These are phyloP conservation scores for Exophiala xenobiotica DNA, from an alignment of 2,329 filamentous ascomycete species.

Conservation along the genomic window DNA sequence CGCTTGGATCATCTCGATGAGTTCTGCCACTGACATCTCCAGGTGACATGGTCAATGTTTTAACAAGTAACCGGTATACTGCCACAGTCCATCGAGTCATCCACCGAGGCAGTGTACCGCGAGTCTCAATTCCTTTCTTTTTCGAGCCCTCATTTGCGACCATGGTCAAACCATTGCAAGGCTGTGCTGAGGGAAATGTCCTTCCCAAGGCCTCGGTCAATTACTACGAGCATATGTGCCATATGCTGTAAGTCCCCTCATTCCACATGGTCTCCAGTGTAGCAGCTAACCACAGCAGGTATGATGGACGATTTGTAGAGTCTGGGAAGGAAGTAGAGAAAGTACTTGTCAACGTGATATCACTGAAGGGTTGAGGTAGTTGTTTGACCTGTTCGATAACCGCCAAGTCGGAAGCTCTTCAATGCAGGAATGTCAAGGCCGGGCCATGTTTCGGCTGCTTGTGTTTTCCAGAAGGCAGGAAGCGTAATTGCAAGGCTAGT, in stretches of 20 bases:
- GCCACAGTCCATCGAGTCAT: slow-evolving; percentile 13
- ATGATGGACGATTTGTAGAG: slow-evolving; percentile 12
- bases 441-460: too few relatives aligned
- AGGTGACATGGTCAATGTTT: slow-evolving; percentile 12
- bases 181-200: neutral
- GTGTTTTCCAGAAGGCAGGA: too few relatives aligned
- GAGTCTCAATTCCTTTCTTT: slow-evolving; percentile 14
- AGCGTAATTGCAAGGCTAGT: too few relatives aligned
- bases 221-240: slow-evolving; percentile 14
- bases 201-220: neutral
- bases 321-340: slow-evolving; percentile 4
- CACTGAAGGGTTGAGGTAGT: slow-evolving; percentile 2
- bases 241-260: slow-evolving; percentile 15
- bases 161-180: slow-evolving; percentile 6
- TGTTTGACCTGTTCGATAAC: too few relatives aligned
- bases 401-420: too few relatives aligned
- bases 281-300: slow-evolving; percentile 2
- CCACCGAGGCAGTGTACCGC: neutral
- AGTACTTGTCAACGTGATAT: slow-evolving; percentile 12
- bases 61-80: slow-evolving; percentile 11
- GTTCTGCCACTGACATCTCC: neutral
- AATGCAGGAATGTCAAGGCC: too few relatives aligned
- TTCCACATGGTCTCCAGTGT: neutral
- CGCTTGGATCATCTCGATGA: too few relatives aligned
- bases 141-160: slow-evolving; percentile 7